Evolutionary conservation across 2,329 filamentous ascomycete genomes (phyloP).

Genomic region (Gyromitra esculenta): DNA sequence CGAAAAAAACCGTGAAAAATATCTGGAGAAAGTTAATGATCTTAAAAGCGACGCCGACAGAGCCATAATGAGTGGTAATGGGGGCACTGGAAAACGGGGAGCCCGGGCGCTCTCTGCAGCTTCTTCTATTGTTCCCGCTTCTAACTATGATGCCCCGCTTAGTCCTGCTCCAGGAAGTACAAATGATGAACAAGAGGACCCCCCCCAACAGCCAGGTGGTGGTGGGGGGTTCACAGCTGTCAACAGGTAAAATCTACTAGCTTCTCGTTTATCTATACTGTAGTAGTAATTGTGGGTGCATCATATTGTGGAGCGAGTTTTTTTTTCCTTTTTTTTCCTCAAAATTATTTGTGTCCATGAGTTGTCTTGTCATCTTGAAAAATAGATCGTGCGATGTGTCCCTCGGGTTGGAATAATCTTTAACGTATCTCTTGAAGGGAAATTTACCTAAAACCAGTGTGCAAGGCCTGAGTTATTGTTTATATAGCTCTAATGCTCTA

Average conservation of each 20-base stretch:
- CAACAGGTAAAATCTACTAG: constrained; percentile 51
- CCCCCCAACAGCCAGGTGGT: constrained; percentile 48
- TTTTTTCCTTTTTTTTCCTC: constrained; percentile 29
- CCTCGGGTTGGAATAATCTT: neutral
- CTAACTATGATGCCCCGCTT: constrained; percentile 49
- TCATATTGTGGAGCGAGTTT: constrained; percentile 43
- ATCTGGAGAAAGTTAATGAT: constrained; percentile 56
- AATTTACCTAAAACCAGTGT: neutral
- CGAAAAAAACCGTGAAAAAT: constrained; percentile 56
- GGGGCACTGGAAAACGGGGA: constrained; percentile 53
- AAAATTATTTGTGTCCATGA: constrained; percentile 32
- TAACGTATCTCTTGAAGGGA: neutral
- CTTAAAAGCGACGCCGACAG: constrained; percentile 51
- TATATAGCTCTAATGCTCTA: neutral
- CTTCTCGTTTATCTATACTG: constrained; percentile 44
- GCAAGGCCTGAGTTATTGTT: neutral
- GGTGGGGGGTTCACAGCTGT: constrained; percentile 57
- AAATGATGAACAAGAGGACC: constrained; percentile 52
- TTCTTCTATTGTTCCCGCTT: constrained; percentile 52
- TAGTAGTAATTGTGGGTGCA: constrained; percentile 49
- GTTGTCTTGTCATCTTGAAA: constrained; percentile 29
- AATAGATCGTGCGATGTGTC: constrained; percentile 17
- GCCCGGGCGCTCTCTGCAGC: constrained; percentile 52
- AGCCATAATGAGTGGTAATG: constrained; percentile 51
- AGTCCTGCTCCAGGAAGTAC: constrained; percentile 53